These are phyloP conservation scores for Fraxinus sp. DNA, from an alignment of 305 asterid species.

Conservation along the genomic window DNA sequence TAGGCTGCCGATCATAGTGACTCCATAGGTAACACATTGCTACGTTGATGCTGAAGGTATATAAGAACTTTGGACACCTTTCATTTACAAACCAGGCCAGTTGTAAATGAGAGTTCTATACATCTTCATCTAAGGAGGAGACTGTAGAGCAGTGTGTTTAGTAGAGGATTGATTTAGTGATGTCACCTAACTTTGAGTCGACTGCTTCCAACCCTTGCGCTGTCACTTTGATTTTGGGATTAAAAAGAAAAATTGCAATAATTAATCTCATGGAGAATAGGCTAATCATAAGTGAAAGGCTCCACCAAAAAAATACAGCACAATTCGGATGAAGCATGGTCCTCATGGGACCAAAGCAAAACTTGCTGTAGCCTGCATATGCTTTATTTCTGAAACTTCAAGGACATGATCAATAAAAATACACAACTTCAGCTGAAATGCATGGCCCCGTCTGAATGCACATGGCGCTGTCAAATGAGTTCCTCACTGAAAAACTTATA, in stretches of 20 bases:
- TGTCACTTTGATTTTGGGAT: not conserved
- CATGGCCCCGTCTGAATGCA: not conserved
- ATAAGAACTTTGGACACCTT: no score
- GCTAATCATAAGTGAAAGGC: not conserved
- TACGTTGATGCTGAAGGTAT: no score
- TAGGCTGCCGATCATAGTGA: no score
- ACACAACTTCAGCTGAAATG: not conserved
- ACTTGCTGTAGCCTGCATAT: not conserved
- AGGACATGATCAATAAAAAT: not conserved
- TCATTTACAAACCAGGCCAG: no score
- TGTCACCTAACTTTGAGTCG: no score
- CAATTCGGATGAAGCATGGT: not conserved
- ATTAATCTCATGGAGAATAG: not conserved
- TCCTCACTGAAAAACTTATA: not conserved
- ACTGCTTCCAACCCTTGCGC: no score
- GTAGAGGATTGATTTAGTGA: no score
- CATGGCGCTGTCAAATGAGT: not conserved
- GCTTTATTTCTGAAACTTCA: not conserved
- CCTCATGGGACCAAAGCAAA: not conserved
- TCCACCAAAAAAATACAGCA: not conserved
- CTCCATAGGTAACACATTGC: no score
- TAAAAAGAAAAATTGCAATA: not conserved
- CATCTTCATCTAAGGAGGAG: no score
- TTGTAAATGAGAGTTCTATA: no score
- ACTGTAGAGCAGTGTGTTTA: no score